These are phyloP conservation scores for Graphilbum ipis-grandicollis DNA, from an alignment of 2,329 filamentous ascomycete genomes.

Conservation along the genomic window DNA sequence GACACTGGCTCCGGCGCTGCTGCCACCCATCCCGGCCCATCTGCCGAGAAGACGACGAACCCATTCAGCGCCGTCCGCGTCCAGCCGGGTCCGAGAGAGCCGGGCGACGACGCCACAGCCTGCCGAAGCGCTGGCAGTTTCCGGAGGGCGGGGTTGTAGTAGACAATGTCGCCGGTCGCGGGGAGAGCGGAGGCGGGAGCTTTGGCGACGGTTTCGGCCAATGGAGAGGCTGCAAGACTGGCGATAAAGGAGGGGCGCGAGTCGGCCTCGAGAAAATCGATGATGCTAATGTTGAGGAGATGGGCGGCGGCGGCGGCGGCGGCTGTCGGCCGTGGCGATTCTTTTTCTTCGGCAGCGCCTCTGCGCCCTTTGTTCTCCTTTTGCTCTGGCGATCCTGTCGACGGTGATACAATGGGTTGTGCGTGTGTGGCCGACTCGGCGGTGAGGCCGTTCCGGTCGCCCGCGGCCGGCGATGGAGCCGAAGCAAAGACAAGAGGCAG, in stretches of 20 bases:
- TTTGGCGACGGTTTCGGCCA: too few relatives aligned
- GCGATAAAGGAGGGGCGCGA: constrained; percentile 19
- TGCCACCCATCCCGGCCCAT: too few relatives aligned
- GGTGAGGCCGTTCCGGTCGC: neutral
- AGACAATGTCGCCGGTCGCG: constrained; percentile 10
- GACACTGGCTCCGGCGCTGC: too few relatives aligned
- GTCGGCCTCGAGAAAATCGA: constrained; percentile 22
- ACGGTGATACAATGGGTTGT: too few relatives aligned
- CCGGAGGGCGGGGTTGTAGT: constrained; percentile 14
- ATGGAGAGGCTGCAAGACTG: neutral
- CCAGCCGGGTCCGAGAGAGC: constrained; percentile 11
- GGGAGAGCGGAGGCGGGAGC: neutral
- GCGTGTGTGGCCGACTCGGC: too few relatives aligned
- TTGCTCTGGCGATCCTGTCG: too few relatives aligned
- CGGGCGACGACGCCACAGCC: constrained; percentile 4
- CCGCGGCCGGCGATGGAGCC: neutral
- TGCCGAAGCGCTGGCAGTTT: constrained; percentile 7
- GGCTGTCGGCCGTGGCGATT: too few relatives aligned
- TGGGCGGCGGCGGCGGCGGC: neutral
- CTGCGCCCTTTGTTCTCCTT: too few relatives aligned
- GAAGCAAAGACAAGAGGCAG: neutral
- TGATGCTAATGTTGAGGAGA: constrained; percentile 12
- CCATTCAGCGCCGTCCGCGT: too few relatives aligned
- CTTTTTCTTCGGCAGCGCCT: too few relatives aligned
- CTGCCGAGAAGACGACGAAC: constrained; percentile 7